Base-by-base conservation (phyloP, 1,284 basidiomycete species). In the Ustilago tritici region DNA sequence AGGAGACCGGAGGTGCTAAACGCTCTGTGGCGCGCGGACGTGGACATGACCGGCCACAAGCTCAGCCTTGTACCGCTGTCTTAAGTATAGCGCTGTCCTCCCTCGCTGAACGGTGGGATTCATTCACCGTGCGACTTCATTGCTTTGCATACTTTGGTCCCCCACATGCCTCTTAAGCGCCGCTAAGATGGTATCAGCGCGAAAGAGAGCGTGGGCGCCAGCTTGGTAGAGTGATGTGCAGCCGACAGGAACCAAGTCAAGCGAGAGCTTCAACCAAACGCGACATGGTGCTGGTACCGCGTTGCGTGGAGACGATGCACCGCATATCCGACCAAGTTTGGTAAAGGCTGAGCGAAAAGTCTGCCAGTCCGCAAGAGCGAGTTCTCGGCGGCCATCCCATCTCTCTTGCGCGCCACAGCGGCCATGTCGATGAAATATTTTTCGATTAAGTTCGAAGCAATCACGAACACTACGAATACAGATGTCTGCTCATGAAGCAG, bases 11-110 rank as follows among this genome's bases (percentile, higher is more conserved):
- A 36, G 50, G 46, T 40, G 40, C 28, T 40, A 53, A 43, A 17
- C 23, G 56, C 56, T 31, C 8, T 17, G 28, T 19, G 31, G n/a
- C 34, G 23, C 14, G 35, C 4, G 6, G 23, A 32, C 17, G 54
- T 66, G 69, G 63, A 71, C 69, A 56, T 59, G 69, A 55, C 69
- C 69, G 69, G 69, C 57, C 56, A 59, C 32, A 40, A 43, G 41
- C 47, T 43, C 9, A 11, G 49, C 23, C 28, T 17, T 46, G 36
- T 36, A 52, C 68, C 62, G 68, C 59, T 19, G 31, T 36, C 19
- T 12, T 38, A 15, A 9, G 8, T 19, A 19, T 1, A n/a, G 23
- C 19, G n/a, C 53, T 8, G 1, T 46, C 17, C 31, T 3, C 32
- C 43, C 52, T 53, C 47, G 54, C 32, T 62, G 58, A 60, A 40